phyloP scores from a whole-genome alignment of 2,329 filamentous ascomycete genomes.

The Fusarium napiforme region DNA sequence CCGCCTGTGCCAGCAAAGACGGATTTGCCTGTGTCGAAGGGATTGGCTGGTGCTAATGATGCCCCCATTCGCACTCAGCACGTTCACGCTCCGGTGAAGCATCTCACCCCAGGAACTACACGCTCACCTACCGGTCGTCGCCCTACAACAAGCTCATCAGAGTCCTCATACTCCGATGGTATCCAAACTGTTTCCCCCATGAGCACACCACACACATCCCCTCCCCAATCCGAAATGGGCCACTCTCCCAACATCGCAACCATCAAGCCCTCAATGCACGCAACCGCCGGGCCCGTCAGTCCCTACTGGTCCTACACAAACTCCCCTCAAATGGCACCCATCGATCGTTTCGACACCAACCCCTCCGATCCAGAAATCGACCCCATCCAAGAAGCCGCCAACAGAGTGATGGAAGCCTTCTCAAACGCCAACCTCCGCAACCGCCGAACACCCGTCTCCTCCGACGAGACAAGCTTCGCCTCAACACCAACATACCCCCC shows the following conservation, averaged over 20 bases:
- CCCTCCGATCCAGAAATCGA: constrained; percentile 38
- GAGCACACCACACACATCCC: constrained; percentile 55
- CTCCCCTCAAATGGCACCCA: constrained; percentile 32
- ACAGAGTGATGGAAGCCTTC: constrained; percentile 48
- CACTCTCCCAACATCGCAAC: constrained; percentile 34
- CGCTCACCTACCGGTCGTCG: constrained; percentile 14
- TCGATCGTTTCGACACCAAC: constrained; percentile 34
- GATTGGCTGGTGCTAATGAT: background rate
- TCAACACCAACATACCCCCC: constrained; percentile 53
- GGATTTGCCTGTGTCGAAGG: background rate
- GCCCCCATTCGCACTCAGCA: constrained; percentile 4
- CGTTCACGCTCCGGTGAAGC: constrained; percentile 11
- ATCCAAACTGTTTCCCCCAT: constrained; percentile 49
- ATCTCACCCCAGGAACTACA: constrained; percentile 3
- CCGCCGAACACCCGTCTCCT: constrained; percentile 33
- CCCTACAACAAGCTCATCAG: constrained; percentile 48
- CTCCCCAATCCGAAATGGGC: constrained; percentile 54
- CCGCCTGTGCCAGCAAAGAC: constrained; percentile 10
- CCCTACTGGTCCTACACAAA: constrained; percentile 39
- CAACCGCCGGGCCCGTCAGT: constrained; percentile 22
- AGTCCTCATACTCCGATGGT: constrained; percentile 54
- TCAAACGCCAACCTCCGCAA: constrained; percentile 42
- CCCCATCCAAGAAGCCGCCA: constrained; percentile 47
- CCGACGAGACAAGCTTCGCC: constrained; percentile 38
- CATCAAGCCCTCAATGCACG: constrained; percentile 13